Conservation (phyloP, 2,329 filamentous ascomycete genomes). For the Shiraia bambusicola region DNA sequence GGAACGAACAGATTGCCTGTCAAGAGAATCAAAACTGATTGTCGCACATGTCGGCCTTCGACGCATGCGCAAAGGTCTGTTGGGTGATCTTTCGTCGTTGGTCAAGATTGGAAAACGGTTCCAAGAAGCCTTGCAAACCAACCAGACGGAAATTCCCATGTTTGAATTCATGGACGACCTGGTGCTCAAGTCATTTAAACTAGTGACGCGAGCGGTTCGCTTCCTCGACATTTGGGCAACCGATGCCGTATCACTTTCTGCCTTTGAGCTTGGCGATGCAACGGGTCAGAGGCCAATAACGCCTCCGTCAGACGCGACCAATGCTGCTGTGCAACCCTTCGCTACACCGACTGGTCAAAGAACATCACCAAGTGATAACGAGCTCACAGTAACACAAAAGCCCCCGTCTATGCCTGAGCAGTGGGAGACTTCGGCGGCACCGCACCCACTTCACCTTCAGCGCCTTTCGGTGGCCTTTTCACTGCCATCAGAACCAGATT, state of each 20-base stretch:
- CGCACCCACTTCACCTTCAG: conserved; percentile 33
- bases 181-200: conserved; percentile 89
- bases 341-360: conserved; percentile 28
- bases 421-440: conserved; percentile 29
- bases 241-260: conserved; percentile 54
- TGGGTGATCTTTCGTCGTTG: conserved; percentile 85
- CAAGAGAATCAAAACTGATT: conserved; percentile 74
- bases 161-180: conserved; percentile 87
- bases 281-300: conserved; percentile 40
- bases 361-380: conserved; percentile 50
- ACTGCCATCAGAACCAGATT: conserved; percentile 42
- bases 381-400: conserved; percentile 38
- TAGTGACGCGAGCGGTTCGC: conserved; percentile 84
- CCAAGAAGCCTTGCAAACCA: conserved; percentile 66
- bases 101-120: conserved; percentile 87
- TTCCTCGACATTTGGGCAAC: conserved; percentile 85
- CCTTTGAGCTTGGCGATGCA: conserved; percentile 36
- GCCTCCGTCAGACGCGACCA: conserved; percentile 41
- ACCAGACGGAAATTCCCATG: conserved; percentile 47
- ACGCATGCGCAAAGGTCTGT: conserved; percentile 78
- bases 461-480: conserved; percentile 42
- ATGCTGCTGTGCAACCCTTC: conserved; percentile 32
- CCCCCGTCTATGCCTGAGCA: conserved; percentile 27
- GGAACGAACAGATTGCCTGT: conserved; percentile 88
- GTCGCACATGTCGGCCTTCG: conserved; percentile 74